Evolutionary conservation across 495 filamentous ascomycete species (phyloP).

Genomic region (Gamarada debralockiae): DNA sequence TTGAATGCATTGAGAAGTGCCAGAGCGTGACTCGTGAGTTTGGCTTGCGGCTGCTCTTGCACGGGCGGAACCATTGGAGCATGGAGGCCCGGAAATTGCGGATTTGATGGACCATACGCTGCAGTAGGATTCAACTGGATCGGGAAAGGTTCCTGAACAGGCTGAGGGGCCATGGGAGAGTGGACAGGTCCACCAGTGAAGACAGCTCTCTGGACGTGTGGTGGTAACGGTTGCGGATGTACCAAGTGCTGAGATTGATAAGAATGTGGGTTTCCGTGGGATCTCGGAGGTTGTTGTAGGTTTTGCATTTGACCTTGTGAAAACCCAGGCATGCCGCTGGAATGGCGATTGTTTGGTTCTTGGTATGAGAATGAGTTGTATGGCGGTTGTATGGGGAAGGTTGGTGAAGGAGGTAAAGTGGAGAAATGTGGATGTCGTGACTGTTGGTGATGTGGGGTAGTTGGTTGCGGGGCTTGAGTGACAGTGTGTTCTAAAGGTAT

Average conservation of each 20-base stretch:
- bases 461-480: conserved; percentile 32
- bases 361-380: conserved; percentile 16
- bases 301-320: conserved; percentile 21
- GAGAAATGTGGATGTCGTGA: conserved; percentile 20
- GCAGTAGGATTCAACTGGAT: neutral
- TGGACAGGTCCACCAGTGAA: conserved; percentile 27
- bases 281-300: conserved; percentile 24
- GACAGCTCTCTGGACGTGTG: conserved; percentile 23
- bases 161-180: conserved; percentile 31
- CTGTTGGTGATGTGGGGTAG: conserved; percentile 25
- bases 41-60: conserved; percentile 32
- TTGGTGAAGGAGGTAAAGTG: conserved; percentile 25
- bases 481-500: conserved; percentile 25
- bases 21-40: conserved; percentile 60
- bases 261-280: conserved; percentile 24
- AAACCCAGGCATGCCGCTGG: neutral
- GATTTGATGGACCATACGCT: conserved; percentile 22
- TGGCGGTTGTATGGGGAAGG: conserved; percentile 17
- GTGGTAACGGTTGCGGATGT: conserved; percentile 48
- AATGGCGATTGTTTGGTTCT: conserved; percentile 5
- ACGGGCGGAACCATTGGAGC: conserved; percentile 50
- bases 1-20: conserved; percentile 65
- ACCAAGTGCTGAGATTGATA: conserved; percentile 39
- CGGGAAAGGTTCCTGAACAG: conserved; percentile 37
- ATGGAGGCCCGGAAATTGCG: conserved; percentile 44